Evolutionary conservation across 306 rosid species (phyloP), one percentile per base, ranked within the genome.

Genomic region (Vigna angularis): DNA sequence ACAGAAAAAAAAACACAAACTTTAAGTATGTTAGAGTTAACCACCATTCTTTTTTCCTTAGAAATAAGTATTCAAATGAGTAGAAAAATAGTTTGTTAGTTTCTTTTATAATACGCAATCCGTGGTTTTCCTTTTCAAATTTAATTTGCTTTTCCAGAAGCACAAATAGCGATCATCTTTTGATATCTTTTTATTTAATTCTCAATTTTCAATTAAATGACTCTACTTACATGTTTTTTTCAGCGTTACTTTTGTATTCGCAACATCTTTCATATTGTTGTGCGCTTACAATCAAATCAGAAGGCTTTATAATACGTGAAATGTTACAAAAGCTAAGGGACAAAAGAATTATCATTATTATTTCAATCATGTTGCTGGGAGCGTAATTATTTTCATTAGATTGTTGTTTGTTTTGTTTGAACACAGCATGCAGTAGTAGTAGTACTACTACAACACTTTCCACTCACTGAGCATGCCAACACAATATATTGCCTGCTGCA

Each of bases 401-500:
- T 79, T 65, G 64, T 70, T 65, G 47, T 18, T 18, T 53, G 17
- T 6, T 50, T 65, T 70, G 50, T 40, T 78, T 58, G 75, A 65
- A 66, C 51, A 18, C 26, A 6, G 47, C 24, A 62, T 42, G 47
- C 47, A 42, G 47, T 42, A 26, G 28, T 26, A 9, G 1, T 42
- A 8, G 3, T 8, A 9, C 47, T 42, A 2, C 47, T 42, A 34
- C 34, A 30, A 30, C 28, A 26, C 36, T 4, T 5, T 32, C 36
- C 49, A 44, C 49, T 45, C 49, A 63, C 69, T 63, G 47, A 62
- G 14, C 28, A 26, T 26, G 28, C 28, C 28, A 26, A 26, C 30
- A 76, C 80, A 70, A 58, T 72, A 3, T 28, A 49, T 51, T 75
- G 34, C 44, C 51, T 75, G 34, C 36, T 87, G 78, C 81, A 96